A percentile compares a stretch with the other conserved stretches of the same genome.
phyloP scores from a whole-genome alignment of 768 basidiomycete species.

The Serpula lacrymans region DNA sequence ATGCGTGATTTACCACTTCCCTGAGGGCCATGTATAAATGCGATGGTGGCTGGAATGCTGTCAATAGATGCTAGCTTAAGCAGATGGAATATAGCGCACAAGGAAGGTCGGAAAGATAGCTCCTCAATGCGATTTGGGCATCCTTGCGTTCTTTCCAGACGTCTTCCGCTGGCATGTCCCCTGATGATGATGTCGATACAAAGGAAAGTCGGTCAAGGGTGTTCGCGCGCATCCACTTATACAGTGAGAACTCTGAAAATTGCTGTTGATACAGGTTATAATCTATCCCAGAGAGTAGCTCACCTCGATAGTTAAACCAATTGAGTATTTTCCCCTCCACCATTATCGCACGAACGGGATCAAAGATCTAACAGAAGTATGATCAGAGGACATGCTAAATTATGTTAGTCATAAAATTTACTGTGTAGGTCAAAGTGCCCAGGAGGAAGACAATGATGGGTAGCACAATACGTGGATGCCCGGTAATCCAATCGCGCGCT shows the following conservation, averaged over 20 bases:
- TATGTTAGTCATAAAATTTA: slow-evolving; percentile 31
- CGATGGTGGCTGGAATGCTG: slow-evolving; percentile 53
- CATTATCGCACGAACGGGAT: slow-evolving; percentile 83
- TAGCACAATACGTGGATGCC: slow-evolving; percentile 82
- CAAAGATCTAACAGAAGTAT: slow-evolving; percentile 68
- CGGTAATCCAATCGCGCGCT: slow-evolving; percentile 75
- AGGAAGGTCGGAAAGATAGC: slow-evolving; percentile 78
- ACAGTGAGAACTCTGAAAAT: slow-evolving; percentile 59
- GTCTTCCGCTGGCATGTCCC: slow-evolving; percentile 26
- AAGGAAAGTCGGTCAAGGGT: slow-evolving; percentile 51
- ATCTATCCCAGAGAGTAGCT: slow-evolving; percentile 10
- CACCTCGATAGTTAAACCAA: slow-evolving; percentile 80
- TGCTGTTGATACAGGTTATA: neutral
- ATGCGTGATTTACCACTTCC: slow-evolving; percentile 76
- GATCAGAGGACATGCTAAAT: slow-evolving; percentile 3
- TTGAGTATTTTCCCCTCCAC: slow-evolving; percentile 78
- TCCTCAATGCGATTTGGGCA: slow-evolving; percentile 62
- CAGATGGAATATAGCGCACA: slow-evolving; percentile 36
- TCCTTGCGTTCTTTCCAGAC: slow-evolving; percentile 86
- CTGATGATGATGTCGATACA: slow-evolving; percentile 15
- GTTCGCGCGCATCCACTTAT: slow-evolving; percentile 71
- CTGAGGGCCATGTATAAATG: slow-evolving; percentile 80
- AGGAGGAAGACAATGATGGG: slow-evolving; percentile 82
- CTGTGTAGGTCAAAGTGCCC: slow-evolving; percentile 88
- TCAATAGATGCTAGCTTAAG: slow-evolving; percentile 5